phyloP scores from a whole-genome alignment of 352 stramenopile genomes.

The Phytophthora kernoviae region DNA sequence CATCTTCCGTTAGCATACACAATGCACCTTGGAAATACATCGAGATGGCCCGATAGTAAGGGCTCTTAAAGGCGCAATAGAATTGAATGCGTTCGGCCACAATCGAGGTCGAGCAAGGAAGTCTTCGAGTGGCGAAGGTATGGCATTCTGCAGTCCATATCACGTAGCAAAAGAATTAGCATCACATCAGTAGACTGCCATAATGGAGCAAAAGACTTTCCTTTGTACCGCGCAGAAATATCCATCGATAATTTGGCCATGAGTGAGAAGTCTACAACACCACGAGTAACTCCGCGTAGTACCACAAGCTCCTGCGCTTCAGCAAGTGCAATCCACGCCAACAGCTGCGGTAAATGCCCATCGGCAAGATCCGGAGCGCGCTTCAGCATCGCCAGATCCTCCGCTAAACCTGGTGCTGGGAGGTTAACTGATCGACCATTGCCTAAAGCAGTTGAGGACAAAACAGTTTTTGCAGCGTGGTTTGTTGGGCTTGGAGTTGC shows the following conservation, averaged over 20 bases:
- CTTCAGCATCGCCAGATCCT: conserved; percentile 46
- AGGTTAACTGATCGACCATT: background rate
- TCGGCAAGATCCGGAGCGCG: conserved; percentile 59
- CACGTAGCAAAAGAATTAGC: conserved; percentile 1
- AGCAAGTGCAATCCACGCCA: conserved; percentile 64
- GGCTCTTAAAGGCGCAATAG: conserved; percentile 62
- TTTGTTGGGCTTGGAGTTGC: conserved; percentile 32
- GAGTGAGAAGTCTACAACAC: conserved; percentile 66
- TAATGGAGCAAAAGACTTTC: conserved; percentile 7
- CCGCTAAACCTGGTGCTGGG: conserved; percentile 2
- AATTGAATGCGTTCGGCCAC: conserved; percentile 45
- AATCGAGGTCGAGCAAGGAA: conserved; percentile 44
- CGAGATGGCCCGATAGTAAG: conserved; percentile 64
- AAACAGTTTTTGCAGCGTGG: conserved; percentile 3
- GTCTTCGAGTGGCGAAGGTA: conserved; percentile 28
- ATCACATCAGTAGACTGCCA: background rate
- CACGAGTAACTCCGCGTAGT: conserved; percentile 58
- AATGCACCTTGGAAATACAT: conserved; percentile 67
- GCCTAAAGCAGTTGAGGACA: conserved; percentile 1
- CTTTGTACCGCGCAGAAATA: conserved; percentile 54
- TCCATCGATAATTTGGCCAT: conserved; percentile 73
- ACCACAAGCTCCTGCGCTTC: conserved; percentile 75
- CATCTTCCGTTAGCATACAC: conserved; percentile 61
- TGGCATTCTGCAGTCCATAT: conserved; percentile 45
- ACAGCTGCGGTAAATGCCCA: conserved; percentile 48